Conservation (phyloP, 129 eudicot genomes). For the Centella asiatica region DNA sequence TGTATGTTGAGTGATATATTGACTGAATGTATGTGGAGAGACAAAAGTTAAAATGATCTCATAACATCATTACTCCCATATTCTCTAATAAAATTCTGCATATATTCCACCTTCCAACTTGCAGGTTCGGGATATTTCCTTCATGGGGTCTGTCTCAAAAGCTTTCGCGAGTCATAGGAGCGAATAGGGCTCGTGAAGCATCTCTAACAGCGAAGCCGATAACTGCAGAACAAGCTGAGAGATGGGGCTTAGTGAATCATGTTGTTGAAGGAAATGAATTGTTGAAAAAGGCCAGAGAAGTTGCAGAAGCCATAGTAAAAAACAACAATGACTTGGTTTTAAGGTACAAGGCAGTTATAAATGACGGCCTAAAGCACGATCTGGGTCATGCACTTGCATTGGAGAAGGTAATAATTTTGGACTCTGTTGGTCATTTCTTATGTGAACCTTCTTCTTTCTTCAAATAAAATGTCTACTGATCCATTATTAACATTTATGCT, state of each 20-base stretch:
- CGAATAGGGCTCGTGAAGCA: constrained; percentile 83
- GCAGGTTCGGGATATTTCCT: constrained; percentile 97
- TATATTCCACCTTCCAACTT: constrained; percentile 6
- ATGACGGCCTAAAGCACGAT: constrained; percentile 74
- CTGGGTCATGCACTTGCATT: constrained; percentile 66
- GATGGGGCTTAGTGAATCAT: constrained; percentile 86
- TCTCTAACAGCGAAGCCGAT: constrained; percentile 72
- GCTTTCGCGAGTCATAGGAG: constrained; percentile 90
- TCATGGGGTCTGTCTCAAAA: constrained; percentile 99
- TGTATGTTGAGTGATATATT: too few relatives aligned
- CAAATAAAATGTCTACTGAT: not conserved
- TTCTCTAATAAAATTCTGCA: not conserved
- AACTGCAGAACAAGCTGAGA: constrained; percentile 79
- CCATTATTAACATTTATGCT: not conserved
- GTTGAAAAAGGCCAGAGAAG: constrained; percentile 67
- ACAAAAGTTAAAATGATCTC: too few relatives aligned
- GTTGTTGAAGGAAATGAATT: constrained; percentile 70
- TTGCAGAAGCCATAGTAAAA: constrained; percentile 76
- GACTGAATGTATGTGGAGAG: too few relatives aligned
- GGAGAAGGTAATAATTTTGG: constrained; percentile 57
- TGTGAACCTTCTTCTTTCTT: not conserved
- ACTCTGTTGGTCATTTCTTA: not conserved
- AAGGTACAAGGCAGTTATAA: constrained; percentile 86
- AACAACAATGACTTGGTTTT: constrained; percentile 76
- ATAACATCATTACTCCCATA: too few relatives aligned